A percentile compares a stretch with the other conserved stretches of the same genome.
Evolutionary conservation across 2,329 filamentous ascomycete genomes (phyloP).

Genomic region (Epicoccum nigrum): DNA sequence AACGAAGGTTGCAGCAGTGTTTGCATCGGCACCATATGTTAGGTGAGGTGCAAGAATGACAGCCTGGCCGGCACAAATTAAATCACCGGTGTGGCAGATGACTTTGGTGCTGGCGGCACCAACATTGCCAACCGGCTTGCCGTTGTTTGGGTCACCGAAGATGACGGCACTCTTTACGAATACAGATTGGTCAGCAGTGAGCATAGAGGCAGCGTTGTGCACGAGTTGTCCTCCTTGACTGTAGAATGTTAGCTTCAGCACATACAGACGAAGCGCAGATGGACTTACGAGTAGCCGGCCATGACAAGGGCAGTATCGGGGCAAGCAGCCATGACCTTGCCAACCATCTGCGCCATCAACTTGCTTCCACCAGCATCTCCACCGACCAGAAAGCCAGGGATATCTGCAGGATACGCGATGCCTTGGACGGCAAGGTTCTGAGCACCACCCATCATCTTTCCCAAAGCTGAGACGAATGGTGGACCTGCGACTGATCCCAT

Average conservation of each 20-base stretch:
- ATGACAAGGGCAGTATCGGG: conserved; percentile 56
- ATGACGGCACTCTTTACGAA: conserved; percentile 41
- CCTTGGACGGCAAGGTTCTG: conserved; percentile 60
- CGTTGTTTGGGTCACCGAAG: conserved; percentile 48
- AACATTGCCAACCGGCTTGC: conserved; percentile 40
- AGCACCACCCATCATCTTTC: conserved; percentile 47
- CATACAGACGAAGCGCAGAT: neutral
- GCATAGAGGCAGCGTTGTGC: conserved; percentile 52
- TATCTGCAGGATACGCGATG: conserved; percentile 58
- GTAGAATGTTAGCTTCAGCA: neutral
- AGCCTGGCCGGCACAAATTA: conserved; percentile 42
- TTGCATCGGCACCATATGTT: conserved; percentile 42
- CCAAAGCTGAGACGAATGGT: conserved; percentile 57
- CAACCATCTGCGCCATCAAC: conserved; percentile 52
- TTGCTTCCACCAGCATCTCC: conserved; percentile 54
- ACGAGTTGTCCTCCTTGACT: conserved; percentile 52
- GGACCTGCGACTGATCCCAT: conserved; percentile 59
- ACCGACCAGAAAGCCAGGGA: conserved; percentile 54
- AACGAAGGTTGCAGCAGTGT: conserved; percentile 42
- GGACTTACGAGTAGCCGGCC: conserved; percentile 56
- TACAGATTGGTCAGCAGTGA: conserved; percentile 27
- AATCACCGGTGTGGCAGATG: conserved; percentile 44
- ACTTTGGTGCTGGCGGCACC: conserved; percentile 40
- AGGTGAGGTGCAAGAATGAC: conserved; percentile 43
- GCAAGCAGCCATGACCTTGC: conserved; percentile 51